Percentiles rank a stretch among this genome's conserved stretches.
phyloP scores from a whole-genome alignment of 768 basidiomycete species.

The Tubosaeta brunneosetosa region DNA sequence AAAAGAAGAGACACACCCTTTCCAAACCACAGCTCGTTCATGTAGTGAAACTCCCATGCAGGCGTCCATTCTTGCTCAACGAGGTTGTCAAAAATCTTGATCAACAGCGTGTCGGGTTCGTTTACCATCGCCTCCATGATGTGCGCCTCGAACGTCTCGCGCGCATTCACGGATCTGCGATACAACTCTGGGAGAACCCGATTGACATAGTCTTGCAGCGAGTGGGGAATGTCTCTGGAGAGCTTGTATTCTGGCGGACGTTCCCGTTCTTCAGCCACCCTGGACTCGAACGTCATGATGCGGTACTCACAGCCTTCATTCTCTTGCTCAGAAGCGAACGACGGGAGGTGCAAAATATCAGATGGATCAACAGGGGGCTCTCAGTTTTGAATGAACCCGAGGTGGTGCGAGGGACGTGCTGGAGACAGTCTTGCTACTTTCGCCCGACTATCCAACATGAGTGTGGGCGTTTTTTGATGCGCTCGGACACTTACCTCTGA shows the following conservation, averaged over 20 bases:
- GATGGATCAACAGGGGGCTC: background rate
- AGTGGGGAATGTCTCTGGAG: conserved; percentile 54
- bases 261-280: conserved; percentile 12
- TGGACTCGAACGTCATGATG: conserved; percentile 22
- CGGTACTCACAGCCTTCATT: conserved; percentile 6
- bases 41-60: conserved; percentile 83
- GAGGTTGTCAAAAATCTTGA: conserved; percentile 57
- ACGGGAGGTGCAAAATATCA: background rate
- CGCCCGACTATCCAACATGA: conserved; percentile 12
- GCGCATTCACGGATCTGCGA: conserved; percentile 41
- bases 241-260: conserved; percentile 24
- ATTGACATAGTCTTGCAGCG: conserved; percentile 65
- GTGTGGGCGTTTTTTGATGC: background rate
- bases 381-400: background rate
- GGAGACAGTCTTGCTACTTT: conserved; percentile 15
- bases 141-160: conserved; percentile 55
- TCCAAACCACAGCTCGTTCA: conserved; percentile 75
- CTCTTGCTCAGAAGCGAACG: background rate
- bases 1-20: too few species aligned
- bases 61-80: conserved; percentile 69
- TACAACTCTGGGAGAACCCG: conserved; percentile 35
- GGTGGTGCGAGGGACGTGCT: conserved; percentile 8
- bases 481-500: conserved; percentile 6
- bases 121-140: conserved; percentile 62
- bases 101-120: conserved; percentile 65